Evolutionary conservation across 495 filamentous ascomycete genomes (phyloP).

Genomic region (Penicillium roqueforti): DNA sequence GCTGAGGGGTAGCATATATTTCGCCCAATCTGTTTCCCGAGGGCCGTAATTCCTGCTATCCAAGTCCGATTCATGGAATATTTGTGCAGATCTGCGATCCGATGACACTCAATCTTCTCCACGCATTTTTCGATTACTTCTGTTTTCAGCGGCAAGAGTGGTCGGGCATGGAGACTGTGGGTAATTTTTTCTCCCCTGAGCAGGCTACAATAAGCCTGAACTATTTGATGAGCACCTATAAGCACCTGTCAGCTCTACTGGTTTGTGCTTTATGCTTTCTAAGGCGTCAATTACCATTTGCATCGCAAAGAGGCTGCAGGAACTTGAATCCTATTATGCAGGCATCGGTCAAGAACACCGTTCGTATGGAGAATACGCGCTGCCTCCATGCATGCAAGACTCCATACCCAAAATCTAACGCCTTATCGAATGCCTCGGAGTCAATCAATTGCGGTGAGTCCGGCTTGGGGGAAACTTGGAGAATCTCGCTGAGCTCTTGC

Average conservation of each 20-base stretch:
- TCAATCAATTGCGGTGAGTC: conserved; percentile 2
- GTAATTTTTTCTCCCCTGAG: conserved; percentile 5
- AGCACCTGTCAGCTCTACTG: neutral
- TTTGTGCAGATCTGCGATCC: conserved; percentile 2
- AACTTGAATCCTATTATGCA: conserved; percentile 10
- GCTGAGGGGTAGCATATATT: conserved; percentile 7
- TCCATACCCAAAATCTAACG: conserved; percentile 6
- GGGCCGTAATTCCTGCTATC: neutral
- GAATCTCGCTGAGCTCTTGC: conserved; percentile 1
- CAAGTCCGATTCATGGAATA: neutral
- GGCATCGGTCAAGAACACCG: conserved; percentile 6
- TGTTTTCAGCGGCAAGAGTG: neutral
- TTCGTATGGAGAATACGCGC: conserved; percentile 8
- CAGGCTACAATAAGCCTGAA: conserved; percentile 6
- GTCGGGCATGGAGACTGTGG: conserved; percentile 4
- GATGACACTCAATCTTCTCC: conserved; percentile 3
- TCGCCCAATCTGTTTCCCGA: conserved; percentile 2
- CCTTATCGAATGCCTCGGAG: neutral
- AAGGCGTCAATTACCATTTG: neutral
- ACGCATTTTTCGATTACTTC: conserved; percentile 10
- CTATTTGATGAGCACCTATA: conserved; percentile 4
- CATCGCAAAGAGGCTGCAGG: conserved; percentile 6
- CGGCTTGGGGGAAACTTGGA: neutral
- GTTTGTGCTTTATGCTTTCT: neutral
- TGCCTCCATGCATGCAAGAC: conserved; percentile 1